Conservation (phyloP, 345 rosid species). For the Brassica juncea region DNA sequence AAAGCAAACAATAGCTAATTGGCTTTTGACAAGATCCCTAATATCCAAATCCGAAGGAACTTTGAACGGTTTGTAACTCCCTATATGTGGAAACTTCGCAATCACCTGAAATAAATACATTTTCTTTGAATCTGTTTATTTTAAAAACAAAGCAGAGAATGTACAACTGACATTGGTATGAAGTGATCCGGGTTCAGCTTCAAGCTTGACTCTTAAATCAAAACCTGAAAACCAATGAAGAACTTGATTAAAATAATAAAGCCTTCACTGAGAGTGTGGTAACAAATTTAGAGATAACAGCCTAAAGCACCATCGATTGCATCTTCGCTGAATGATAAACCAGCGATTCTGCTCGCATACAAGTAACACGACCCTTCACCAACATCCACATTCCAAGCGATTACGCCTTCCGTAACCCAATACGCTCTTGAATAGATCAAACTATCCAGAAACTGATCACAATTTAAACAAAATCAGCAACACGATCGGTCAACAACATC, state of each 20-base stretch:
- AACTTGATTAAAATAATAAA: conserved; percentile 12
- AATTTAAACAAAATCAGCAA: conserved; percentile 26
- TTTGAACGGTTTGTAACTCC: conserved; percentile 60
- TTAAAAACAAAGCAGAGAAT: neutral
- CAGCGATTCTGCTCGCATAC: conserved; percentile 65
- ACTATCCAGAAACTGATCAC: conserved; percentile 52
- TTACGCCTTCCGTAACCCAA: conserved; percentile 64
- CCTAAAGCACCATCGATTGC: conserved; percentile 61
- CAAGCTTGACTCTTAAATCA: conserved; percentile 61
- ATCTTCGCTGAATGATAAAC: conserved; percentile 53
- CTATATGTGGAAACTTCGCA: conserved; percentile 84
- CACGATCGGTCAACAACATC: neutral
- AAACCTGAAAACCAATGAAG: conserved; percentile 52
- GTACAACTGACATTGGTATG: conserved; percentile 47
- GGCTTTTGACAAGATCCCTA: conserved; percentile 68
- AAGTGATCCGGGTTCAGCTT: conserved; percentile 54
- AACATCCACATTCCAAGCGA: conserved; percentile 82
- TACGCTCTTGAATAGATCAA: conserved; percentile 63
- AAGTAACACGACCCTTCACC: conserved; percentile 63
- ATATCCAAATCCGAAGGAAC: conserved; percentile 57
- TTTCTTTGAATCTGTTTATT: no score
- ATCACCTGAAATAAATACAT: conserved; percentile 51
- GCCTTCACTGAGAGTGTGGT: neutral
- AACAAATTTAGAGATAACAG: neutral
- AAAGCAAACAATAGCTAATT: conserved; percentile 66